A percentile compares a stretch with the other conserved stretches of the same genome.
Conservation (phyloP, 495 filamentous ascomycete species). For the Friedmanniomyces endolithicus region DNA sequence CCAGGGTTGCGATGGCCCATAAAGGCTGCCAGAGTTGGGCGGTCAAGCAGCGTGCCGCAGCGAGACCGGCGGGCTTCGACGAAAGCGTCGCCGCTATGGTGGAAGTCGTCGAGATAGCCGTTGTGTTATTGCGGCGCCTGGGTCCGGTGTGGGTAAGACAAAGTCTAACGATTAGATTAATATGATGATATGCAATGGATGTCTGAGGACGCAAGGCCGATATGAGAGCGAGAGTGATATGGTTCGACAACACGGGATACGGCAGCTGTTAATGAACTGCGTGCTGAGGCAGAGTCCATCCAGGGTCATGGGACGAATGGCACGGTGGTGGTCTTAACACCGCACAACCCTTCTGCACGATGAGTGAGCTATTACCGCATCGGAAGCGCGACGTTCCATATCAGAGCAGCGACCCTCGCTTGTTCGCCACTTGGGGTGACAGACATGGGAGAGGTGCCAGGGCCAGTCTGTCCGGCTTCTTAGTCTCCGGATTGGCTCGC, state of each 20-base stretch:
- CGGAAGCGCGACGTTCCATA: slow-evolving; percentile 8
- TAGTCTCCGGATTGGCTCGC: slow-evolving; percentile 8
- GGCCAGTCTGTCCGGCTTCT: slow-evolving; percentile 1
- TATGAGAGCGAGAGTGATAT: slow-evolving; percentile 1
- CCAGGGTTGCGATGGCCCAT: slow-evolving; percentile 57
- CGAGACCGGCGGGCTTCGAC: slow-evolving; percentile 20
- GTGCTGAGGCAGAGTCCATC: slow-evolving; percentile 6
- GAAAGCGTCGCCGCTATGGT: slow-evolving; percentile 7
- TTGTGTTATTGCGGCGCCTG: slow-evolving; percentile 2
- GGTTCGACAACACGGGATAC: neutral
- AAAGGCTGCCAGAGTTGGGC: slow-evolving; percentile 58
- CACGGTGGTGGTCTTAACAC: slow-evolving; percentile 8
- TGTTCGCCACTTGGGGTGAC: slow-evolving; percentile 6
- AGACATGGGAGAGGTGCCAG: neutral
- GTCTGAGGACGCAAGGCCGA: neutral
- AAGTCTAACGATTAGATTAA: neutral
- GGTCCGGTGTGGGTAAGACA: neutral
- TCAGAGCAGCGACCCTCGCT: slow-evolving; percentile 3
- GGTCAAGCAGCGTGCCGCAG: slow-evolving; percentile 51
- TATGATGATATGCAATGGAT: neutral
- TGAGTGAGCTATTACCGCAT: slow-evolving; percentile 15
- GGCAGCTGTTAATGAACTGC: neutral
- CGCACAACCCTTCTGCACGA: neutral
- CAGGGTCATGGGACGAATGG: slow-evolving; percentile 1
- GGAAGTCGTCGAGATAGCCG: slow-evolving; percentile 7